Conservation (phyloP, 1,284 basidiomycete species). For the Fistulinella staudtii region DNA sequence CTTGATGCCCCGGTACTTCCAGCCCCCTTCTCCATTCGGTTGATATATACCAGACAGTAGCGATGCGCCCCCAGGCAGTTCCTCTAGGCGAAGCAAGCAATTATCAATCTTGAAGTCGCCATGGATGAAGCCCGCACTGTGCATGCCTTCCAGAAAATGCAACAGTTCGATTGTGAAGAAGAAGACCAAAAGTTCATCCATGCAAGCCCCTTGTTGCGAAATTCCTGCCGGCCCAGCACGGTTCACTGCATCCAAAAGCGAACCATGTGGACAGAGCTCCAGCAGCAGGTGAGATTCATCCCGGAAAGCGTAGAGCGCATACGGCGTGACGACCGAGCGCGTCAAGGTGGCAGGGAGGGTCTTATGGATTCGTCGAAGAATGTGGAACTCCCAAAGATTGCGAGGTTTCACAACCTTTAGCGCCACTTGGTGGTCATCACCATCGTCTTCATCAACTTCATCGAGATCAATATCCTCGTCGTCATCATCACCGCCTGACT, state of each 20-base stretch:
- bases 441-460: conserved; percentile 56
- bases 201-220: conserved; percentile 72
- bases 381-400: conserved; percentile 91
- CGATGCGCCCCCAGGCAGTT: conserved; percentile 65
- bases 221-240: conserved; percentile 67
- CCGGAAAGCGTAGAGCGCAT: conserved; percentile 74
- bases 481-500: conserved; percentile 38
- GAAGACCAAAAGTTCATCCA: conserved; percentile 92
- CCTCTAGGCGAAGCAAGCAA: conserved; percentile 87
- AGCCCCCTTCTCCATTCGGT: conserved; percentile 75
- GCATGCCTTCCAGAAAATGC: conserved; percentile 80
- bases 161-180: conserved; percentile 95
- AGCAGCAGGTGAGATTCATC: conserved; percentile 93
- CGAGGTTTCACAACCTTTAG: conserved; percentile 91
- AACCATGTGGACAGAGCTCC: conserved; percentile 88
- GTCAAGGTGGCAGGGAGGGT: conserved; percentile 55
- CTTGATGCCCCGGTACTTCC: conserved; percentile 85
- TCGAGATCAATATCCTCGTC: conserved; percentile 57
- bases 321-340: conserved; percentile 68
- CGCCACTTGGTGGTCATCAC: conserved; percentile 57
- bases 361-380: conserved; percentile 75
- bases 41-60: conserved; percentile 77
- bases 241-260: conserved; percentile 92
- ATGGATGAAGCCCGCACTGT: conserved; percentile 83
- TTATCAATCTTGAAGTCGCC: conserved; percentile 99